Base-by-base conservation (phyloP, 768 basidiomycete genomes). In the Suillus weaverae region DNA sequence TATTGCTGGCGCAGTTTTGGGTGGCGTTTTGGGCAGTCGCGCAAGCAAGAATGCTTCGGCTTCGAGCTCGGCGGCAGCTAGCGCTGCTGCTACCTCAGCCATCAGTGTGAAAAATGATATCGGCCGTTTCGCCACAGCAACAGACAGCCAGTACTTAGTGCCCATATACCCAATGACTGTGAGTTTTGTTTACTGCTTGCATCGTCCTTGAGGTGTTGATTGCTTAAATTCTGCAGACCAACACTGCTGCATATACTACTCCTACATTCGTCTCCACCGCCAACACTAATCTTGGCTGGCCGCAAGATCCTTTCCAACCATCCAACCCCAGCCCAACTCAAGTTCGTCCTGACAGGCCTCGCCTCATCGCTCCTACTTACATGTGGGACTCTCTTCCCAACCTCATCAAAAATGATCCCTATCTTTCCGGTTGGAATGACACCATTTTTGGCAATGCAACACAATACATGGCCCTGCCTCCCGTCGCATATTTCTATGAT, bases 371-470 rank as follows among this genome's bases (percentile, higher is more conserved):
- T 18, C 95, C 97, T 30, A 70, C 83, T 11, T 95, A 95, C 84
- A 95, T 94, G 77, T 99, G 97, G 97, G 76, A 83, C 18, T 92
- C 87, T 14, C 86, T 99, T 32, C 87, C 90, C 5, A 72, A 74
- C 30, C 83, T 97, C 69, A 97, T 99, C 71, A 77, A 82, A 62
- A 85, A 80, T 61, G 94, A 99, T 74, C 87, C 92, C 4, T 99
- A 99, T 80, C 83, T 99, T 71, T 80, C 84, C 64, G 81, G 78
- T 65, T 99, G 97, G 97, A 97, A 99, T 76, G 82, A 83, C 30
- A 91, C 93, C 54, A 98, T 99, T 73, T 91, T 98, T 68, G 81
- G 76, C 60, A 98, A 99, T 77, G 97, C 95, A 16, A 86, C 92
- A 0, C 78, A 81, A n/a, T 95, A 90, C 72, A 86, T 82, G 73